Conservation (phyloP, 306 rosid genomes). For the Astragalus membranaceus region DNA sequence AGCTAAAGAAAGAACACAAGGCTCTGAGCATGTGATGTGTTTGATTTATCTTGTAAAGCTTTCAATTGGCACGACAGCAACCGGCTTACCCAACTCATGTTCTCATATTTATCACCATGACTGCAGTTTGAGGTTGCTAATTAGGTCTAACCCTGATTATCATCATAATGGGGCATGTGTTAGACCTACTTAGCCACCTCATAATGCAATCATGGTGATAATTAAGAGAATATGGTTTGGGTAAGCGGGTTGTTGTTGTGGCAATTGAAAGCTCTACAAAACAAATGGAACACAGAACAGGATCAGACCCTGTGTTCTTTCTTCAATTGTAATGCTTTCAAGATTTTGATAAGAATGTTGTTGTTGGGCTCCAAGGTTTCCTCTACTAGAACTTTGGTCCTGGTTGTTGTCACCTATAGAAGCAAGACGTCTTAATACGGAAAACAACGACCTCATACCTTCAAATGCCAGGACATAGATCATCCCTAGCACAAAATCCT, state of each 20-base stretch:
- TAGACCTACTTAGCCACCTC: too few relatives aligned
- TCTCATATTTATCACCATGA: not conserved
- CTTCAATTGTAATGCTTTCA: not conserved
- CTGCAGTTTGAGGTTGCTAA: not conserved
- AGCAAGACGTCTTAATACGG: too few relatives aligned
- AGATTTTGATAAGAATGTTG: not conserved
- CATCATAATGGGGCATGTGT: slow-evolving; percentile 3
- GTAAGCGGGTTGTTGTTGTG: not conserved
- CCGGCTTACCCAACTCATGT: not conserved
- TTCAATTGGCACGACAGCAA: not conserved
- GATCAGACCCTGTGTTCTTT: not conserved
- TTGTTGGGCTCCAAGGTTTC: too few relatives aligned
- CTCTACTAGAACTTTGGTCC: too few relatives aligned
- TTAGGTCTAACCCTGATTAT: not conserved
- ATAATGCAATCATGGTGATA: not conserved
- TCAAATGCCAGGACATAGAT: too few relatives aligned
- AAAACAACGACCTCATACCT: too few relatives aligned
- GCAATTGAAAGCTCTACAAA: not conserved
- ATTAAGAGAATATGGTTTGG: not conserved
- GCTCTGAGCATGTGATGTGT: not conserved
- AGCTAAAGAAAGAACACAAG: not conserved
- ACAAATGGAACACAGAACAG: not conserved
- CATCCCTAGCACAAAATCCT: too few relatives aligned
- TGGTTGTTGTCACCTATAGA: too few relatives aligned
- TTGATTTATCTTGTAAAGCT: not conserved